Conservation (phyloP, 108 stramenopile species). For the Cyclotella baltica region DNA sequence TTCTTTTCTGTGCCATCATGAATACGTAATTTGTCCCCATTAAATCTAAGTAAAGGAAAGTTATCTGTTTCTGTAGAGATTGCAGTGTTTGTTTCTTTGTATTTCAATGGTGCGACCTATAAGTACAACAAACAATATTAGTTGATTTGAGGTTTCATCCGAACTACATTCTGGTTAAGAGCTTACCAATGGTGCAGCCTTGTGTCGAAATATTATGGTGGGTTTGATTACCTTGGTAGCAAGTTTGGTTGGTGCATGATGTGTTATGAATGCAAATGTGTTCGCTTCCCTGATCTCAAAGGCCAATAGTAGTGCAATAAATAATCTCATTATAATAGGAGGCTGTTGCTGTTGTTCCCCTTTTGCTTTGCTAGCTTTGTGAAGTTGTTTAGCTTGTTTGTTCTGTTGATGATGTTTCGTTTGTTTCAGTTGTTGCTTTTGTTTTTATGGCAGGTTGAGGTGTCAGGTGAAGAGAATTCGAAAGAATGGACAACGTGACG, state of each 20-base stretch:
- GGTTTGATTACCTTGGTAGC: not conserved
- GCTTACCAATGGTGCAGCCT: not conserved
- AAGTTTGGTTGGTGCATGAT: not conserved
- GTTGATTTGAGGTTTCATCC: not conserved
- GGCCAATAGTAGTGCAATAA: not conserved
- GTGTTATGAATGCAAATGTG: not conserved
- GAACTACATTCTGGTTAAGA: not conserved
- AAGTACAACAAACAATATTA: not conserved
- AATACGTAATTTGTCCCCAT: slow-evolving; percentile 4
- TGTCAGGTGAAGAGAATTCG: no score
- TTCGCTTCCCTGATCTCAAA: not conserved
- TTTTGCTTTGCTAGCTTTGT: no score
- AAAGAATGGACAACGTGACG: no score
- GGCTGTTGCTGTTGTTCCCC: no score
- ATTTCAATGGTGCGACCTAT: not conserved
- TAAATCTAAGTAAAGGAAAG: not conserved
- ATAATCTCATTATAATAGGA: no score
- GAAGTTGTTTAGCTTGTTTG: no score
- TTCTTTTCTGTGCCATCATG: not conserved
- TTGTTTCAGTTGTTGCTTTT: no score
- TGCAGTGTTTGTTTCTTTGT: not conserved
- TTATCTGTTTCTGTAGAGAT: not conserved
- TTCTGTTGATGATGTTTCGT: no score
- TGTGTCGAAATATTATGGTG: not conserved
- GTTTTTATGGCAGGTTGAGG: no score